A percentile compares a stretch with the other conserved stretches of the same genome.
Evolutionary conservation across 2,329 filamentous ascomycete genomes (phyloP).

Genomic region (Penicillium sp.): DNA sequence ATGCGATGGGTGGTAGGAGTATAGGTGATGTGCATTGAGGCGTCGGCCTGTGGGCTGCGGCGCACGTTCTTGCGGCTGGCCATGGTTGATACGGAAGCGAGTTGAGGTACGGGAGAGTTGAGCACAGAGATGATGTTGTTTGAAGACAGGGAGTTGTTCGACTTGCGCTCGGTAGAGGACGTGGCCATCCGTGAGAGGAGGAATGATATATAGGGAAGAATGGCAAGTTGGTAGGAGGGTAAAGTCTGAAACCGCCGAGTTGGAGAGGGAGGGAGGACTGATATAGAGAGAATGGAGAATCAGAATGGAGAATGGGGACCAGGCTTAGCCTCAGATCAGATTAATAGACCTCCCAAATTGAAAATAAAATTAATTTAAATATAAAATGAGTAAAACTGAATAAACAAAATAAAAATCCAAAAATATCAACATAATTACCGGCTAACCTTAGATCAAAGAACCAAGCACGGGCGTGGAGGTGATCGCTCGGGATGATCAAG

Average conservation of each 20-base stretch:
- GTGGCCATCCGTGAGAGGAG: slow-evolving; percentile 14
- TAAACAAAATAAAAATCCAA: slow-evolving; percentile 7
- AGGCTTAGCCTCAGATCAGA: slow-evolving; percentile 22
- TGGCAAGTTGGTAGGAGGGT: slow-evolving; percentile 3
- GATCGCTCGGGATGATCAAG: slow-evolving; percentile 26
- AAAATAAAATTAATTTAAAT: slow-evolving; percentile 2
- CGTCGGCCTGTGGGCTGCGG: slow-evolving; percentile 28
- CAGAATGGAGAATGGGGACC: slow-evolving; percentile 14
- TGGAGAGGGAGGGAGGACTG: slow-evolving; percentile 23
- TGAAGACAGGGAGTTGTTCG: slow-evolving; percentile 16
- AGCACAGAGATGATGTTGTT: slow-evolving; percentile 21
- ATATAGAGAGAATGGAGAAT: slow-evolving; percentile 21
- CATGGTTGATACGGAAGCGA: slow-evolving; percentile 12
- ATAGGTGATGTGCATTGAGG: slow-evolving; percentile 39
- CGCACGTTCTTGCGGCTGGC: slow-evolving; percentile 27
- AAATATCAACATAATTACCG: slow-evolving; percentile 9
- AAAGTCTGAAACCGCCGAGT: slow-evolving; percentile 12
- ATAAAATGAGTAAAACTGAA: slow-evolving; percentile 3
- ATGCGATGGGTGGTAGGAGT: slow-evolving; percentile 48
- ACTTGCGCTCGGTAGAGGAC: slow-evolving; percentile 21
- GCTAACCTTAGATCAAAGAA: slow-evolving; percentile 20
- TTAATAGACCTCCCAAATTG: slow-evolving; percentile 21
- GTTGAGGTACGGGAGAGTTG: slow-evolving; percentile 16
- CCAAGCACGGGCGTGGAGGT: slow-evolving; percentile 21
- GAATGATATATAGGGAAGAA: slow-evolving; percentile 15